phyloP scores from a whole-genome alignment of 2,329 filamentous ascomycete genomes.

The Arthrobotrys sphaeroides region DNA sequence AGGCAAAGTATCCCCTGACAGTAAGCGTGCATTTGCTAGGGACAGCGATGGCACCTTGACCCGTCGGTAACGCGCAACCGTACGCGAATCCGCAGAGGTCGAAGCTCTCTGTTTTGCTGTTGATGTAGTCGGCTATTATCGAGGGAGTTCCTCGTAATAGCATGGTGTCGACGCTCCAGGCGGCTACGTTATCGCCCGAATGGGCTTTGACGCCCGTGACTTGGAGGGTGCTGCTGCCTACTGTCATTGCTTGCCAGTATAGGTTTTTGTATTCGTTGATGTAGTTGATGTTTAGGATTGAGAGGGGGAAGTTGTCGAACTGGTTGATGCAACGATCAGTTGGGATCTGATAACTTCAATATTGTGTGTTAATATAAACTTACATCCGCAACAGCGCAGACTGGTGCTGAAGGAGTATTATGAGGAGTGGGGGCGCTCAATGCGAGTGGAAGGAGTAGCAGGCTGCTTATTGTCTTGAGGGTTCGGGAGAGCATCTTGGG shows the following conservation, averaged over 20 bases:
- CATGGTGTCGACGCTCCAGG: not conserved
- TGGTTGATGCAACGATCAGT: not conserved
- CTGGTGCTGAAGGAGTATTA: not conserved
- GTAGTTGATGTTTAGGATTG: not conserved
- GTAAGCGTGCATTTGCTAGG: not conserved
- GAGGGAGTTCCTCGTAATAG: not conserved
- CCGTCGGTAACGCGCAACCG: not conserved
- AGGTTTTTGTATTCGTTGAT: not conserved
- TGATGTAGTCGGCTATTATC: not conserved
- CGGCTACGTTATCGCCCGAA: constrained; percentile 1
- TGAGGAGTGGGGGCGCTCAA: not conserved
- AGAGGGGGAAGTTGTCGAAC: not conserved
- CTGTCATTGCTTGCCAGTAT: not conserved
- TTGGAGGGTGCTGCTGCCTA: not conserved
- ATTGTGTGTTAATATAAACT: not conserved
- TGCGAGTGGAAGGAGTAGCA: not conserved
- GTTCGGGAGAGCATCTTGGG: not conserved
- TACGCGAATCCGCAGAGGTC: constrained; percentile 6
- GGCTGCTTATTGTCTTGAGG: not conserved
- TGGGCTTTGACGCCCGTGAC: not conserved
- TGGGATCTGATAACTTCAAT: not conserved
- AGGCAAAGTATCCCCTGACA: constrained; percentile 3
- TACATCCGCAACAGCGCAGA: not conserved
- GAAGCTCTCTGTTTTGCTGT: constrained; percentile 13
- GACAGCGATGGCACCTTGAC: not conserved